Evolutionary conservation across 805 yeast genomes (phyloP).

Genomic region (Yarrowia sp.): DNA sequence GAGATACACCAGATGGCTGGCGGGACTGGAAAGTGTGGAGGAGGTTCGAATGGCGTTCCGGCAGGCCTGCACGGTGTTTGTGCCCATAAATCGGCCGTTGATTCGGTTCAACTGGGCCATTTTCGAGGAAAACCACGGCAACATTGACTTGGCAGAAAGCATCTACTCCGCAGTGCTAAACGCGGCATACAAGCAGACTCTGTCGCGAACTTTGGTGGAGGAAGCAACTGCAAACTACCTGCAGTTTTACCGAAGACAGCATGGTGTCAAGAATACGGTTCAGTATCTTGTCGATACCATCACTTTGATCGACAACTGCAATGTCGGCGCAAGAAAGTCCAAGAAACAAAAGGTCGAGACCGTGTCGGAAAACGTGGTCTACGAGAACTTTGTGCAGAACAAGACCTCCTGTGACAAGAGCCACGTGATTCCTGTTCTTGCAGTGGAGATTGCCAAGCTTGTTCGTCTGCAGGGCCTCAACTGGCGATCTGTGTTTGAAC

Average conservation of each 20-base stretch:
- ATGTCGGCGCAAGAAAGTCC: not conserved
- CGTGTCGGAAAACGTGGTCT: not conserved
- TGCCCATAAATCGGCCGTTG: constrained; percentile 48
- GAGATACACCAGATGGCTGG: constrained; percentile 55
- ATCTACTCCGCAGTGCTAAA: constrained; percentile 43
- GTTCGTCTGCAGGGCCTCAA: constrained; percentile 1
- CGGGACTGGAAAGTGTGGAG: constrained; percentile 46
- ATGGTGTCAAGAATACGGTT: not conserved
- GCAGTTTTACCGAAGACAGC: constrained; percentile 28
- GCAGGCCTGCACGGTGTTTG: constrained; percentile 55
- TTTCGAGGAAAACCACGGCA: constrained; percentile 48
- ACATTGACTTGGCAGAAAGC: constrained; percentile 46
- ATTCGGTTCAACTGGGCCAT: constrained; percentile 49
- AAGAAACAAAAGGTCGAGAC: constrained; percentile 23
- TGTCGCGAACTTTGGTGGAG: constrained; percentile 42
- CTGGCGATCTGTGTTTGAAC: constrained; percentile 44
- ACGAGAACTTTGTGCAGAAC: constrained; percentile 23
- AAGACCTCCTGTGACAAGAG: not conserved
- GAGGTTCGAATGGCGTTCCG: constrained; percentile 57
- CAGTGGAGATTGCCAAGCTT: constrained; percentile 13
- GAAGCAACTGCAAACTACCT: constrained; percentile 42
- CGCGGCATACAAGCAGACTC: constrained; percentile 28
- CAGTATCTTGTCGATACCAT: not conserved
- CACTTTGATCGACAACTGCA: not conserved
- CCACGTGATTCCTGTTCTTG: constrained; percentile 15